Base-by-base conservation (phyloP, 1,284 basidiomycete genomes). In the Apiotrichum laibachii region DNA sequence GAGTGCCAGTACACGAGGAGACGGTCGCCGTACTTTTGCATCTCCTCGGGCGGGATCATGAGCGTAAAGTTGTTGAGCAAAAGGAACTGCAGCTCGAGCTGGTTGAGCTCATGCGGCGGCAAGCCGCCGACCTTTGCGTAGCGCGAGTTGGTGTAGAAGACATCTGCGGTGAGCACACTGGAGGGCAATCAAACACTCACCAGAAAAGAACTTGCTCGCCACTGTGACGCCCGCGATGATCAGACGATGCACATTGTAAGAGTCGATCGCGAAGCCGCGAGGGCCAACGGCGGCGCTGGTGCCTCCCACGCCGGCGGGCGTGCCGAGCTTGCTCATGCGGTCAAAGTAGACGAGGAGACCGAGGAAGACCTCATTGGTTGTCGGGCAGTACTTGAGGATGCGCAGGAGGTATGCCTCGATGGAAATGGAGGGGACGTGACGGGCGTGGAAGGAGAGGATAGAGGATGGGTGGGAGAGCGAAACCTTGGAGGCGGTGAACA, bases 141-240 rank as follows among this genome's bases (percentile, higher is more conserved):
- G 40, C 95, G 84, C 34, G 94, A 97, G 72, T 99, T 99, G n/a
- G 95, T 98, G 80, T 99, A 98, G 72, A 99, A 99, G 12, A 99
- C 93, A 76, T 99, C 95, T 78, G 62, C 6, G 5, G 4, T 37
- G n/a, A 18, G 37, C 18, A n/a, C 12, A 45, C 5, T 31, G 13
- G 19, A 44, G 10, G 11, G 8, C 43, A 10, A 5, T 8, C 19
- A 11, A 5, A 31, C 35, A 18, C 53, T 26, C 55, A 77, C 77
- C 77, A 61, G 89, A 92, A 77, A 98, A 98, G 77, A 99, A 99
- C 78, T 99, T 99, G 81, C 90, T 93, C 19, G 95, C 94, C 11
- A 99, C 95, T 3, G 95, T 98, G 31, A 99, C 89, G 5, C 95
- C 95, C 1, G 95, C 94, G 66, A 99, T 98, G 70, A 99, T 90